Base-by-base conservation (phyloP, 208 protist species). In the Phytomonas sp. region DNA sequence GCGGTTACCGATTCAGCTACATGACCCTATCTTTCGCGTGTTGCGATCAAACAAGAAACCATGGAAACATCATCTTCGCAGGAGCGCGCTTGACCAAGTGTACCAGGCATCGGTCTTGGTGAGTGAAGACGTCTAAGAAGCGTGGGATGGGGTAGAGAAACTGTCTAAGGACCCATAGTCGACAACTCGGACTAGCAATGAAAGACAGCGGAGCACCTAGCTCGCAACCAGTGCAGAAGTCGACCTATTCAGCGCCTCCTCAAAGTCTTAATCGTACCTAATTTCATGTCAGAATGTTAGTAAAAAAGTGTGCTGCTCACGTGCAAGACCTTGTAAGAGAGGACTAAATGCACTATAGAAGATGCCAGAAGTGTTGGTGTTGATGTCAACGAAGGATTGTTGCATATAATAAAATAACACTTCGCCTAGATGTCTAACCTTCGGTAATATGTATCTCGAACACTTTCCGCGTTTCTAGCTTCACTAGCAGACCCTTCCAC, bases 121-220 rank as follows among this genome's bases (percentile, higher is more conserved):
- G 71, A 53, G 6, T 51, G 77, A 69, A 94, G 89, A 68, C 75
- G 79, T 91, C 74, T n/a, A 91, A 77, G 0, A 80, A 82, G 23
- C 62, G 65, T 7, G 88, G 77, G 0, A 89, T 37, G 66, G 80
- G 75, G 15, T 70, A 69, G 0, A 83, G 80, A 32, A 94, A 76
- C 67, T 79, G 79, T 32, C 62, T 60, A 17, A 88, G 61, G 36
- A 81, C 66, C 77, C 81, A 86, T 28, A 91, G 65, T 6, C 87
- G 87, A 3, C 73, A 81, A 4, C 88, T 83, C 43, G 90, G 75
- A 26, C 79, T 76, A 4, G 82, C 51, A 23, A 84, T 69, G 31
- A 59, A 68, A n/a, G 74, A 29, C 66, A 68, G 67, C 17, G 76
- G 71, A 28, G 46, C 28, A n/a, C 20, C 43, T 15, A 65, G 7